A percentile compares a stretch with the other conserved stretches of the same genome.
Evolutionary conservation across 1,139 yeast genomes (phyloP).

Genomic region (Saccharomycopsis hybrid): DNA sequence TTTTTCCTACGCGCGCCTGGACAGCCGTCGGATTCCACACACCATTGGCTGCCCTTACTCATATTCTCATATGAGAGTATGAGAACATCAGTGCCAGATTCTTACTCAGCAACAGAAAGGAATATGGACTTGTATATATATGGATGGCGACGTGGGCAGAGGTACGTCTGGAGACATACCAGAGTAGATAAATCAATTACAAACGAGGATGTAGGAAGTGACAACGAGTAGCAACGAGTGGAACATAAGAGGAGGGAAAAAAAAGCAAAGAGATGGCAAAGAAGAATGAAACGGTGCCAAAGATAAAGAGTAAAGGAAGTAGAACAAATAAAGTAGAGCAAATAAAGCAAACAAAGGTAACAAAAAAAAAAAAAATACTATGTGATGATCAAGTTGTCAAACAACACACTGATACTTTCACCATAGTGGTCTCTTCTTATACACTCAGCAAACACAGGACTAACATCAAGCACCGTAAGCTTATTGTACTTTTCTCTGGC

Average conservation of each 20-base stretch:
- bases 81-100: too few relatives aligned
- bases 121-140: too few relatives aligned
- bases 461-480: conserved; percentile 62
- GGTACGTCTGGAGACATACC: too few relatives aligned
- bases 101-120: too few relatives aligned
- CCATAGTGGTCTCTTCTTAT: conserved; percentile 79
- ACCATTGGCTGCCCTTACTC: too few relatives aligned
- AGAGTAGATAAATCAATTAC: too few relatives aligned
- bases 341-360: not conserved
- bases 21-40: too few relatives aligned
- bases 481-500: conserved; percentile 43
- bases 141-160: too few relatives aligned
- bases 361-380: conserved; percentile 1
- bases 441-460: conserved; percentile 73
- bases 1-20: too few relatives aligned
- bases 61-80: too few relatives aligned
- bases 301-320: not conserved
- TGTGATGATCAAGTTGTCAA: conserved; percentile 26
- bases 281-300: not conserved
- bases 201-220: too few relatives aligned
- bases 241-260: not conserved
- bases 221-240: not conserved
- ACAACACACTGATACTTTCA: conserved; percentile 72
- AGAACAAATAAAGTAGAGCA: not conserved
- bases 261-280: not conserved